These are phyloP conservation scores for Phanerochaete sordida DNA, from an alignment of 768 basidiomycete species.

Conservation along the genomic window DNA sequence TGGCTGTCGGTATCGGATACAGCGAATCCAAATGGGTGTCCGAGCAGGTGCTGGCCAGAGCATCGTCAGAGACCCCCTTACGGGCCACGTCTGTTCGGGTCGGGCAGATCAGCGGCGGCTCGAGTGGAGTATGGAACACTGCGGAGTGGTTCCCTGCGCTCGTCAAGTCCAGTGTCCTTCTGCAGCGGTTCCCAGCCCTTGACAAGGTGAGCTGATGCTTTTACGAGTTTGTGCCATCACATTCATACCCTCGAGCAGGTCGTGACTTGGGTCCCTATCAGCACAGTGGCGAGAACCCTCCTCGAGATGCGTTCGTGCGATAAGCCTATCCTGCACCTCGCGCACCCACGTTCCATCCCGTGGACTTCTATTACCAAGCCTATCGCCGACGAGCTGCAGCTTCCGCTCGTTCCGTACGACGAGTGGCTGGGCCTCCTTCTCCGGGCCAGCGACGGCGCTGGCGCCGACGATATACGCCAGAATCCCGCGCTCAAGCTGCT, in stretches of 20 bases:
- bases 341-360: constrained; percentile 21
- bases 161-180: constrained; percentile 21
- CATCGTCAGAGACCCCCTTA: not conserved
- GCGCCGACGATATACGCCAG: constrained; percentile 6
- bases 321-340: constrained; percentile 16
- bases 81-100: constrained; percentile 24
- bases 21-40: constrained; percentile 29
- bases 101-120: constrained; percentile 29
- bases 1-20: constrained; percentile 24
- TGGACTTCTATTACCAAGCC: constrained; percentile 12
- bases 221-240: not conserved
- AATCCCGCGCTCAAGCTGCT: constrained; percentile 27
- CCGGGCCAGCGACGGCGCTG: constrained; percentile 3
- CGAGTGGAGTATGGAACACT: constrained; percentile 29
- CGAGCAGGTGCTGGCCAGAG: constrained; percentile 26
- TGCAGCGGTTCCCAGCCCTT: constrained; percentile 23
- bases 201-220: constrained; percentile 12
- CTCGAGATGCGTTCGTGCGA: constrained; percentile 17
- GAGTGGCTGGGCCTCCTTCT: constrained; percentile 21
- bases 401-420: constrained; percentile 23
- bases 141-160: constrained; percentile 31
- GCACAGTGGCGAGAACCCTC: constrained; percentile 21
- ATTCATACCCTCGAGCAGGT: constrained; percentile 5
- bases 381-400: constrained; percentile 14
- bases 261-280: constrained; percentile 23